phyloP scores from a whole-genome alignment of 106 monocot species.

The Alisma plantagoaquatica region DNA sequence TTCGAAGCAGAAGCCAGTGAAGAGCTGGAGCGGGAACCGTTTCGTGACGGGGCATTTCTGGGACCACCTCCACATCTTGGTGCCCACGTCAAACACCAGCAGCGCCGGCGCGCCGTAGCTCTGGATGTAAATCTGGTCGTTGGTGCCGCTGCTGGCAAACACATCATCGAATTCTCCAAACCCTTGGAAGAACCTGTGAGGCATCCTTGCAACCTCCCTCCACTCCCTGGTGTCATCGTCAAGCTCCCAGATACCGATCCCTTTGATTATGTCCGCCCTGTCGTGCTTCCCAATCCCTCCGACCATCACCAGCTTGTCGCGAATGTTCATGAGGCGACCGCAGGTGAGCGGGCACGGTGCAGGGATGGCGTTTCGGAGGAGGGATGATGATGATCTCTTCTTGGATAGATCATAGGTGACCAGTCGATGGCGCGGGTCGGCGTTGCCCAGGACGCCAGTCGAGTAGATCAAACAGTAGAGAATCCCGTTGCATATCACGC shows the following conservation, averaged over 20 bases:
- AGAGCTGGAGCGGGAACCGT: conserved; percentile 58
- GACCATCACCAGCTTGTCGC: conserved; percentile 50
- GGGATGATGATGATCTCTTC: conserved; percentile 10
- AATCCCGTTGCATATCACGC: conserved; percentile 50
- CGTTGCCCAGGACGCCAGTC: conserved; percentile 29
- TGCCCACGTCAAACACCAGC: conserved; percentile 43
- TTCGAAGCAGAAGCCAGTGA: conserved; percentile 59
- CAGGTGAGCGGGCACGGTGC: conserved; percentile 57
- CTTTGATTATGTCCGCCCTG: conserved; percentile 62
- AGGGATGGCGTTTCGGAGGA: conserved; percentile 21
- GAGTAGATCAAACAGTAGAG: conserved; percentile 56
- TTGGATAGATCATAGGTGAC: conserved; percentile 41
- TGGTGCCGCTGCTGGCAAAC: conserved; percentile 48
- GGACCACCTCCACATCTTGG: conserved; percentile 57
- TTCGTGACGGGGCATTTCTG: conserved; percentile 47
- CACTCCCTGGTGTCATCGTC: conserved; percentile 28
- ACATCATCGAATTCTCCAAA: conserved; percentile 68
- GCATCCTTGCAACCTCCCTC: conserved; percentile 53
- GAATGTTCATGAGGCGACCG: conserved; percentile 54
- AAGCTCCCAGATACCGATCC: conserved; percentile 67
- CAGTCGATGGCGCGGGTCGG: conserved; percentile 37
- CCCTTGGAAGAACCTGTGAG: conserved; percentile 55
- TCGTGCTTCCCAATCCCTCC: conserved; percentile 61
- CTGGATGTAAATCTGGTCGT: conserved; percentile 42
- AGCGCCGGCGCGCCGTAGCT: conserved; percentile 41